These are phyloP conservation scores for Cydonia oblonga DNA, from an alignment of 331 rosid genomes.

Conservation along the genomic window DNA sequence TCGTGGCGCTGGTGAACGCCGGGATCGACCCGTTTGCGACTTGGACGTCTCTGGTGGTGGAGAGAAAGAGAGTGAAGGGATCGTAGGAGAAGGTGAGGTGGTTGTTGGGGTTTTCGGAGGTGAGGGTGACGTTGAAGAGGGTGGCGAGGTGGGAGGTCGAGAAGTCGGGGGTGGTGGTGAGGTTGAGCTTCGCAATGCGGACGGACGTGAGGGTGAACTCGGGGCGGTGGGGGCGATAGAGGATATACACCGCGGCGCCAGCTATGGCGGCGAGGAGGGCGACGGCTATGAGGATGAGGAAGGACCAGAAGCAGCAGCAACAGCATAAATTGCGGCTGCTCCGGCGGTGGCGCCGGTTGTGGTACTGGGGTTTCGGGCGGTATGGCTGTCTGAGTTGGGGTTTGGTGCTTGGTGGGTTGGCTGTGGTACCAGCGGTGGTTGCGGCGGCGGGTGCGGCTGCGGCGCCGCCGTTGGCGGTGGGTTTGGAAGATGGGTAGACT, in stretches of 20 bases:
- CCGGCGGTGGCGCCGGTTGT: conserved; percentile 37
- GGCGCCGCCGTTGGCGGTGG: conserved; percentile 23
- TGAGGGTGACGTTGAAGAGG: conserved; percentile 64
- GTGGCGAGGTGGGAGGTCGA: conserved; percentile 59
- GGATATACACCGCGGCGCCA: conserved; percentile 64
- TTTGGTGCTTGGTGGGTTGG: conserved; percentile 28
- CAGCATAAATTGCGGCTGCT: conserved; percentile 60
- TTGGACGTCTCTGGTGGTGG: conserved; percentile 30
- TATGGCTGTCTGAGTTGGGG: conserved; percentile 55
- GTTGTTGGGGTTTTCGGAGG: conserved; percentile 63
- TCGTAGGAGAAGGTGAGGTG: conserved; percentile 73
- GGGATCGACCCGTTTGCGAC: conserved; percentile 67
- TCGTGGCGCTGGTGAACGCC: conserved; percentile 48
- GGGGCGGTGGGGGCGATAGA: conserved; percentile 82
- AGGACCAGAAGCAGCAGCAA: conserved; percentile 90
- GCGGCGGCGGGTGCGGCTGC: background rate
- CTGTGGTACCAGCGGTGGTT: background rate
- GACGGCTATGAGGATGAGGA: conserved; percentile 32
- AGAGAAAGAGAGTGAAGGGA: conserved; percentile 36
- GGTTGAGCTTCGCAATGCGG: conserved; percentile 70
- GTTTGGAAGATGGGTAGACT: conserved; percentile 56
- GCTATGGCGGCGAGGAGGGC: conserved; percentile 64
- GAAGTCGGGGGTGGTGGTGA: conserved; percentile 52
- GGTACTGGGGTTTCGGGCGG: conserved; percentile 57
- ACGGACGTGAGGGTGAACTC: conserved; percentile 79